A percentile compares a stretch with the other conserved stretches of the same genome.
phyloP scores from a whole-genome alignment of 768 basidiomycete genomes.

The Arthromyces matolae region DNA sequence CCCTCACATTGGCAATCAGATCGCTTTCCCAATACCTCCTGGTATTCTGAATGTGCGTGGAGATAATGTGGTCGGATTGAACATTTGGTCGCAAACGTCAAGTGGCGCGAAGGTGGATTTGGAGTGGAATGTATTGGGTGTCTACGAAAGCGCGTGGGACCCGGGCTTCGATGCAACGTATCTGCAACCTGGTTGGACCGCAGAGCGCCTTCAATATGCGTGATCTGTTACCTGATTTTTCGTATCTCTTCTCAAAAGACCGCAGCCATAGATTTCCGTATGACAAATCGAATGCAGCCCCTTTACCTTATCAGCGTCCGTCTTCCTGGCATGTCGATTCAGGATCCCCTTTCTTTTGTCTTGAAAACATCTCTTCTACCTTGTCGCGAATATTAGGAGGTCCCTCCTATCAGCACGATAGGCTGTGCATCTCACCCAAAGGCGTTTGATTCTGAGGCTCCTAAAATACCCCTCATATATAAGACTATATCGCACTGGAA shows the following conservation, averaged over 20 bases:
- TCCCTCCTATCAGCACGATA: neutral
- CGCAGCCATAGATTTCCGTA: neutral
- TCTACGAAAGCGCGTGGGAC: conserved; percentile 7
- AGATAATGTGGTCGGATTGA: conserved; percentile 2
- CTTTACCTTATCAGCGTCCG: too few relatives aligned
- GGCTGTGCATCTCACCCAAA: neutral
- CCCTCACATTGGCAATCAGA: conserved; percentile 7
- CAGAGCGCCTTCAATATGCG: conserved; percentile 1
- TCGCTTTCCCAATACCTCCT: conserved; percentile 5
- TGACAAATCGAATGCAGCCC: neutral
- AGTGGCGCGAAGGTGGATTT: conserved; percentile 5
- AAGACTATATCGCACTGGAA: neutral
- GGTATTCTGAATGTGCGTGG: conserved; percentile 8
- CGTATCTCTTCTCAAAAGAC: neutral
- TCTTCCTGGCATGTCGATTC: too few relatives aligned
- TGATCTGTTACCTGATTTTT: neutral
- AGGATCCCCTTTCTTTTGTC: too few relatives aligned
- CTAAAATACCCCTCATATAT: neutral
- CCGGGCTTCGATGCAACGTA: conserved; percentile 8
- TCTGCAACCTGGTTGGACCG: conserved; percentile 3
- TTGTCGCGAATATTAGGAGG: neutral
- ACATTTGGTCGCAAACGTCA: conserved; percentile 4
- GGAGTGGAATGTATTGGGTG: conserved; percentile 5
- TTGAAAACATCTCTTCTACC: too few relatives aligned
- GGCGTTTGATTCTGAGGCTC: neutral